phyloP scores from a whole-genome alignment of 805 yeast genomes.

The Ogataea parapolymorpha region DNA sequence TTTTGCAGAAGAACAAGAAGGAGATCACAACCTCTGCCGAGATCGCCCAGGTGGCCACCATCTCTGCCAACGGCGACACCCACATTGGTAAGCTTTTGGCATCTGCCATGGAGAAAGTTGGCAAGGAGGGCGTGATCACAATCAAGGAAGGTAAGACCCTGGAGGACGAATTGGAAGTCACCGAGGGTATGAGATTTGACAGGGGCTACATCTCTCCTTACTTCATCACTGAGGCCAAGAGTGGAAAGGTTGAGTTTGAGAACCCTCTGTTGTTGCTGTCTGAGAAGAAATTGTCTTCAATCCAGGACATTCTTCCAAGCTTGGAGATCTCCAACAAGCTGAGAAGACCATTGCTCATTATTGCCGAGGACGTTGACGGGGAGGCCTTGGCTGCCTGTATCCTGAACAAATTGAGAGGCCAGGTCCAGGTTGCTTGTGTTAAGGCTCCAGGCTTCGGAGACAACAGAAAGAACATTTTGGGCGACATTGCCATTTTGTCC shows the following conservation, averaged over 20 bases:
- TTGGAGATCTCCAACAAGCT: constrained; percentile 88
- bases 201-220: constrained; percentile 97
- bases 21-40: constrained; percentile 92
- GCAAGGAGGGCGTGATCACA: constrained; percentile 98
- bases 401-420: constrained; percentile 95
- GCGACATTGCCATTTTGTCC: constrained; percentile 91
- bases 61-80: constrained; percentile 92
- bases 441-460: constrained; percentile 99
- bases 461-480: constrained; percentile 93
- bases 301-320: constrained; percentile 90
- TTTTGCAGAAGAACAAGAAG: constrained; percentile 79
- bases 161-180: constrained; percentile 94
- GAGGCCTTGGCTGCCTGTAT: constrained; percentile 98
- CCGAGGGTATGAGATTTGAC: constrained; percentile 98
- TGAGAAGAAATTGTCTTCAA: constrained; percentile 88
- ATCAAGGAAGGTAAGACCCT: constrained; percentile 96
- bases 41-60: constrained; percentile 97
- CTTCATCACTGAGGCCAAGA: constrained; percentile 90
- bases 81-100: constrained; percentile 92
- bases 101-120: constrained; percentile 96
- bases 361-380: constrained; percentile 96
- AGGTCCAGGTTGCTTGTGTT: constrained; percentile 95
- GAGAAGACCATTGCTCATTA: constrained; percentile 87
- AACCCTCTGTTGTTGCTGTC: constrained; percentile 84
- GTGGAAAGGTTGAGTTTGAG: constrained; percentile 91